phyloP scores from a whole-genome alignment of 2,329 filamentous ascomycete genomes.

The Gnomoniopsis sp. region DNA sequence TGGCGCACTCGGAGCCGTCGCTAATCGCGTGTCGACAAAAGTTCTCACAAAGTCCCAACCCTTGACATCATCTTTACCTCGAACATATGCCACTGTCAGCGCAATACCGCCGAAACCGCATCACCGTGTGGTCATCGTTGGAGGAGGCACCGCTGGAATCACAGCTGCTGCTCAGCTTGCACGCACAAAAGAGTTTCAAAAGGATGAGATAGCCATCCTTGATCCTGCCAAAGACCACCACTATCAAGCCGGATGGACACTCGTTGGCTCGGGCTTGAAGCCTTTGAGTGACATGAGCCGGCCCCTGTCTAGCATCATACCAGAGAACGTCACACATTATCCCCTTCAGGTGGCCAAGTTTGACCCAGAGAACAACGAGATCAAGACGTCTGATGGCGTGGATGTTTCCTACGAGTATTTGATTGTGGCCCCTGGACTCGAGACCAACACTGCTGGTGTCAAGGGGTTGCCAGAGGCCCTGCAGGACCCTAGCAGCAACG shows the following conservation, averaged over 20 bases:
- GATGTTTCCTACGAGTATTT: constrained; percentile 35
- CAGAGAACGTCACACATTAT: constrained; percentile 32
- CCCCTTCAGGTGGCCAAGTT: constrained; percentile 30
- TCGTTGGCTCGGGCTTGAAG: constrained; percentile 34
- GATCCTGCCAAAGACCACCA: constrained; percentile 32
- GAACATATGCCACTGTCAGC: constrained; percentile 16
- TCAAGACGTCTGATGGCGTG: constrained; percentile 32
- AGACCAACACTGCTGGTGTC: constrained; percentile 33
- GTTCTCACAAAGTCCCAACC: not conserved
- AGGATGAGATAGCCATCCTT: constrained; percentile 33
- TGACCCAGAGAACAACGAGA: constrained; percentile 32
- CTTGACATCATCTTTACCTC: not conserved
- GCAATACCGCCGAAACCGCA: constrained; percentile 19
- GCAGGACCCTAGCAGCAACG: constrained; percentile 28
- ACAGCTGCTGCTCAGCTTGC: constrained; percentile 20
- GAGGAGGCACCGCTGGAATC: constrained; percentile 22
- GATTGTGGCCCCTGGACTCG: constrained; percentile 33
- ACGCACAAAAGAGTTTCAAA: constrained; percentile 24
- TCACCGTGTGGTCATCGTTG: constrained; percentile 22
- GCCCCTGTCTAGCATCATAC: constrained; percentile 29
- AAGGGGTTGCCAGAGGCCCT: constrained; percentile 32
- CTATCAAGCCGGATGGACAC: constrained; percentile 35
- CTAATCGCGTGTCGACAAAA: constrained; percentile 8
- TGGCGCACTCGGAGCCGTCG: constrained; percentile 9
- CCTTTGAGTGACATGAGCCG: constrained; percentile 25